These are phyloP conservation scores for Metarhizium anisopliae DNA, from an alignment of 2,329 filamentous ascomycete genomes.

Conservation along the genomic window DNA sequence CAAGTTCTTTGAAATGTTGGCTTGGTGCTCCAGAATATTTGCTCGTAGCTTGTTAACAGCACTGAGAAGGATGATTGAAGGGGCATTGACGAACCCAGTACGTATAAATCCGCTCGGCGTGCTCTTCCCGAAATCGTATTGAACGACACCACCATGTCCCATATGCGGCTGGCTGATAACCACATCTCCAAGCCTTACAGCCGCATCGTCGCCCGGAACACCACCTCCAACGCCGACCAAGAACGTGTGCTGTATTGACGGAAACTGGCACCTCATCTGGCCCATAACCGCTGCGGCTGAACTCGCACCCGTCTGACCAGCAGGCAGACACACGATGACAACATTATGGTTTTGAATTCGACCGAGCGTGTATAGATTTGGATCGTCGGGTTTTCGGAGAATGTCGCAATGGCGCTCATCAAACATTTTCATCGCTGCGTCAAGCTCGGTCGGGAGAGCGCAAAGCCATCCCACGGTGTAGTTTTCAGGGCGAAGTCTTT, in stretches of 20 bases:
- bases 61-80: background rate
- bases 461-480: slow-evolving; percentile 1
- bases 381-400: background rate
- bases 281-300: slow-evolving; percentile 20
- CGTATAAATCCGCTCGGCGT: background rate
- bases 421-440: background rate
- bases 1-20: background rate
- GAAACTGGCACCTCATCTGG: slow-evolving; percentile 23
- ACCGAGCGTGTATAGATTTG: slow-evolving; percentile 16
- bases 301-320: slow-evolving; percentile 19
- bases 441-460: background rate
- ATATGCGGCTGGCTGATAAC: slow-evolving; percentile 9
- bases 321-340: slow-evolving; percentile 21
- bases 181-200: slow-evolving; percentile 13
- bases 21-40: background rate
- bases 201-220: slow-evolving; percentile 4
- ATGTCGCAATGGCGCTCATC: background rate
- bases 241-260: slow-evolving; percentile 12
- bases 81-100: background rate
- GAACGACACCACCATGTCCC: slow-evolving; percentile 6
- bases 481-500: background rate
- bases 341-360: slow-evolving; percentile 19
- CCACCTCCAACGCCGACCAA: slow-evolving; percentile 16
- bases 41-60: background rate
- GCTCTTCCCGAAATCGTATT: slow-evolving; percentile 9